Base-by-base conservation (phyloP, 1,284 basidiomycete genomes). In the Thecaphora thlaspeos region DNA sequence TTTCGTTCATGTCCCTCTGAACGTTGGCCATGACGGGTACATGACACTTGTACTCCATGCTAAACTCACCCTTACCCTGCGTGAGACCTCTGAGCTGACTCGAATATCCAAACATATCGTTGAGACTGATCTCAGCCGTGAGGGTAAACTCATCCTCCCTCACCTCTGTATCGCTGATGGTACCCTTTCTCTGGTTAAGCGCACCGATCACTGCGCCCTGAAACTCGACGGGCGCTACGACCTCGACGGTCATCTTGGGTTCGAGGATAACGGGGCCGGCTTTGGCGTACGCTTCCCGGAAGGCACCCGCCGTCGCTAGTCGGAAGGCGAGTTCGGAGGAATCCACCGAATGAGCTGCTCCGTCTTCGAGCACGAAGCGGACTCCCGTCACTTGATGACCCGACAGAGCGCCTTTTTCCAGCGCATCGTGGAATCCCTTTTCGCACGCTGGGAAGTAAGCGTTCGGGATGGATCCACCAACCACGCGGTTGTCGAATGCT, bases 231-330 rank as follows among this genome's bases (percentile, higher is more conserved):
- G 95, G 95, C 0, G 94, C 93, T 40, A 96, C 87, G 21, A 98
- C 90, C 77, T 99, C 95, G 44, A 99, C 95, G 15, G 86, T 90
- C 95, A 99, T 99, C 80, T 96, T 88, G 21, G 95, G 95, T 78
- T 99, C 95, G 36, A 98, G 82, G 54, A 98, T 88, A 51, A 91
- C 87, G 0, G 91, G 87, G 41, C 81, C 82, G 21, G 91, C 87
- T 61, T 85, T 84, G 61, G 82, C 82, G 82, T 89, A 97, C 2
- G 88, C 87, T 74, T 97, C 94, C 56, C 90, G 86, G 85, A 97
- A 93, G 1, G 94, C 94, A 56, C 91, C 89, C 40, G 92, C 88
- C 2, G 89, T 86, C 7, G 90, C 89, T 24, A 93, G 83, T 46
- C 91, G 84, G 85, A 98, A 99, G 36, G 95, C 93, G 62, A 97